Evolutionary conservation across 345 rosid species (phyloP), one percentile per base, ranked within the genome.

Genomic region (Clausena lansium): DNA sequence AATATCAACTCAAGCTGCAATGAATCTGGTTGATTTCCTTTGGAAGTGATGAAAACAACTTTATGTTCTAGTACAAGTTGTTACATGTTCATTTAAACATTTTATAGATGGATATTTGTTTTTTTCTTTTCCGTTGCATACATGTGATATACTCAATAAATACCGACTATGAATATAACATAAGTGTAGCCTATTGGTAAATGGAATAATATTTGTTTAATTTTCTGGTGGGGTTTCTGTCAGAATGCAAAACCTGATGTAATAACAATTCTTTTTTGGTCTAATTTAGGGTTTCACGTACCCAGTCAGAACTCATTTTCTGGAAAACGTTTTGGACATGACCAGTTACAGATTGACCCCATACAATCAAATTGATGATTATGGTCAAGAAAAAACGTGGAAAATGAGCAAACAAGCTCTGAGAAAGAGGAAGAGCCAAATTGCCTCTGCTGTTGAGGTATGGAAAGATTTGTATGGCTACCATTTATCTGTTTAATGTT

Each of bases 321-420:
- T 93, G 85, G 98, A 95, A 84, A 79, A 92, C 81, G 82, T 95
- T 82, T 85, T 95, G 84, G 98, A 93, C 84, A 82, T 84, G 83
- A 91, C 88, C 2, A 81, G 92, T 74, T 95, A 92, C 79, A 88
- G 85, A 74, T 80, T 95, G 89, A 95, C 98, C 64, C 84, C 87
- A 33, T 81, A 77, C 86, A 93, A 93, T 81, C 98, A 95, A 86
- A 85, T 88, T 71, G 98, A 95, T 88, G 97, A 92, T 82, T 92
- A 95, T 85, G 95, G 98, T 74, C 95, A 89, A 83, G 98, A 95
- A 81, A 93, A 84, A 85, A 77, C 74, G 82, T 95, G 98, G 98
- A 95, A 91, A 87, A 85, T 81, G 86, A 89, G 85, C 88, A 93
- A 90, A 82, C 98, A 91, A 84, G 88, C 87, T 70, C 93, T 91